Evolutionary conservation across 345 rosid species (phyloP).

Genomic region (Trapa bicornis): DNA sequence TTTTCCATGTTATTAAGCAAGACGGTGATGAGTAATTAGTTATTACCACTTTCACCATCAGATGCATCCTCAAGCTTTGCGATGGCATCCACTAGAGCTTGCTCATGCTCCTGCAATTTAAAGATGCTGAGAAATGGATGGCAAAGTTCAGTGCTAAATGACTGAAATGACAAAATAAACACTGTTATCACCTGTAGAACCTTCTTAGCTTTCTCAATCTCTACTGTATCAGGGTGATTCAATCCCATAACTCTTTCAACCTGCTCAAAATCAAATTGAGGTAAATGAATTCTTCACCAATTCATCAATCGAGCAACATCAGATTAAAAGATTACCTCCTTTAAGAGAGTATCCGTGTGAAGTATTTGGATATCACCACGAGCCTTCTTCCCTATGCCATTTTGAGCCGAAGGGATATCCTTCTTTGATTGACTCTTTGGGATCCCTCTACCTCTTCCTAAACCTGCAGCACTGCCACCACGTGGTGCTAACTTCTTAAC

Average conservation of each 20-base stretch:
- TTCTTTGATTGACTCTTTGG: slow-evolving; percentile 44
- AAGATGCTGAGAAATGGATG: not conserved
- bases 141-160: not conserved
- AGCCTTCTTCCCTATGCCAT: slow-evolving; percentile 67
- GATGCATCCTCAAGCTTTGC: slow-evolving; percentile 85
- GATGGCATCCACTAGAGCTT: slow-evolving; percentile 77
- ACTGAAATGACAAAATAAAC: slow-evolving; percentile 1
- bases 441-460: slow-evolving; percentile 89
- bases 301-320: not conserved
- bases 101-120: slow-evolving; percentile 65
- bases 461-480: slow-evolving; percentile 45
- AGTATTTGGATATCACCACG: slow-evolving; percentile 83
- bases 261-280: slow-evolving; percentile 27
- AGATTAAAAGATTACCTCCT: slow-evolving; percentile 46
- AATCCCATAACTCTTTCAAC: slow-evolving; percentile 80
- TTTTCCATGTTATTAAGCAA: slow-evolving; percentile 3
- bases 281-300: not conserved
- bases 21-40: slow-evolving; percentile 39
- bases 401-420: slow-evolving; percentile 53
- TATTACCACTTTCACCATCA: slow-evolving; percentile 95
- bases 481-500: slow-evolving; percentile 53
- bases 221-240: slow-evolving; percentile 60
- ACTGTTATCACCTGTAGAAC: slow-evolving; percentile 51
- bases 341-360: slow-evolving; percentile 79
- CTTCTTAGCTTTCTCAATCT: slow-evolving; percentile 85